Percentiles rank a stretch among this genome's conserved stretches.
Evolutionary conservation across 148 eudicot genomes (phyloP).

Genomic region (Amaranthus cruentus): DNA sequence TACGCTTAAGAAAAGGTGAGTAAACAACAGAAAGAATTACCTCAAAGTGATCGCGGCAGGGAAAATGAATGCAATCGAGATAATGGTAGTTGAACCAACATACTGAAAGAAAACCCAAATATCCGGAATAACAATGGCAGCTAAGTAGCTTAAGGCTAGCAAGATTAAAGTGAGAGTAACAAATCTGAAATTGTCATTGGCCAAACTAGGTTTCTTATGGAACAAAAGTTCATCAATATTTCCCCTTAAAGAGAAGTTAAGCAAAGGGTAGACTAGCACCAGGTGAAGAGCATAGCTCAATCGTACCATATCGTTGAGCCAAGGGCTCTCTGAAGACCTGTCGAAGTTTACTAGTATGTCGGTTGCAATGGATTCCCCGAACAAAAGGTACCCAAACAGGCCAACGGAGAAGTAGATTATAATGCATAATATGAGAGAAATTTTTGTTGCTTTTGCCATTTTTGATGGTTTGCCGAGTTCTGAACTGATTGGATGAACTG

Average conservation of each 20-base stretch:
- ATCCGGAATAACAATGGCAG: slow-evolving; percentile 73
- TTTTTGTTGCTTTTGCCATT: slow-evolving; percentile 63
- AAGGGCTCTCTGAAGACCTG: slow-evolving; percentile 41
- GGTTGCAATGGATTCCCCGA: slow-evolving; percentile 77
- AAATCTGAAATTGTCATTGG: slow-evolving; percentile 51
- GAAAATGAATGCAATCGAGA: slow-evolving; percentile 79
- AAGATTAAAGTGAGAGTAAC: slow-evolving; percentile 42
- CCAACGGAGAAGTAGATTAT: slow-evolving; percentile 72
- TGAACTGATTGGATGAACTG: slow-evolving; percentile 84
- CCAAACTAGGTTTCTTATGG: slow-evolving; percentile 44
- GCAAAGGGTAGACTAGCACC: slow-evolving; percentile 72
- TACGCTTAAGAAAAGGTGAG: too few species aligned
- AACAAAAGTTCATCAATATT: slow-evolving; percentile 75
- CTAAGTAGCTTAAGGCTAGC: slow-evolving; percentile 40
- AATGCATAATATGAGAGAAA: slow-evolving; percentile 68
- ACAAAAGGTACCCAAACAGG: slow-evolving; percentile 77
- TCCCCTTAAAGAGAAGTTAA: slow-evolving; percentile 70
- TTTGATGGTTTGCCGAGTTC: slow-evolving; percentile 67
- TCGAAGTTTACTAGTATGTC: slow-evolving; percentile 95
- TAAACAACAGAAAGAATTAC: slow-evolving; percentile 23
- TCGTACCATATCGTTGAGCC: slow-evolving; percentile 61
- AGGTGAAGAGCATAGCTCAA: slow-evolving; percentile 89
- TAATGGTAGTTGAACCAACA: slow-evolving; percentile 78
- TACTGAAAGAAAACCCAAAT: slow-evolving; percentile 92
- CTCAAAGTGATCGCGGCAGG: slow-evolving; percentile 77